These are phyloP conservation scores for Moesziomyces globuligerus DNA, from an alignment of 1,284 basidiomycete genomes.

Conservation along the genomic window DNA sequence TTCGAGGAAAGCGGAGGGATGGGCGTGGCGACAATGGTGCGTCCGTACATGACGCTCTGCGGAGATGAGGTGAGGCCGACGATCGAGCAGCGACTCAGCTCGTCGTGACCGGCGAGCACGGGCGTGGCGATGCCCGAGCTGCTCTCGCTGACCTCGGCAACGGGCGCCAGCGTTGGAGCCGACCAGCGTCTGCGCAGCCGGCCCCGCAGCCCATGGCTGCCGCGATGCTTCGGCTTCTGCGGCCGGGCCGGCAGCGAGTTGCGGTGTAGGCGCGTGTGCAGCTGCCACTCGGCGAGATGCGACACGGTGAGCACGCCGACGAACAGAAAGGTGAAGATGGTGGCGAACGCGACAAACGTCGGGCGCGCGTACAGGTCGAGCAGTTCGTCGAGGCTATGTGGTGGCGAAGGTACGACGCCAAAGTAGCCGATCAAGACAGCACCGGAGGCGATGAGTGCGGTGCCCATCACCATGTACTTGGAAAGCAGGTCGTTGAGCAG, in stretches of 20 bases:
- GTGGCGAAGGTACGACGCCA: constrained; percentile 89
- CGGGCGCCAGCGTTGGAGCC: constrained; percentile 61
- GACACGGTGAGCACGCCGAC: constrained; percentile 71
- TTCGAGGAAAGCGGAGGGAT: constrained; percentile 6
- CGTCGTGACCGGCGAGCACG: constrained; percentile 47
- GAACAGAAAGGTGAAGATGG: constrained; percentile 74
- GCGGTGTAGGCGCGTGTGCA: constrained; percentile 43
- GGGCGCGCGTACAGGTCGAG: constrained; percentile 80
- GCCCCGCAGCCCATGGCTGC: constrained; percentile 10
- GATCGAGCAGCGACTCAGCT: constrained; percentile 20
- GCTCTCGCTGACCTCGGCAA: constrained; percentile 65
- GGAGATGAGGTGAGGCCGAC: constrained; percentile 10
- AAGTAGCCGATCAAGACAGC: constrained; percentile 90
- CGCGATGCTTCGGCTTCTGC: constrained; percentile 20
- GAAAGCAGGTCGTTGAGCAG: constrained; percentile 88
- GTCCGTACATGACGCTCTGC: constrained; percentile 22
- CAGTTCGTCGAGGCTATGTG: constrained; percentile 88
- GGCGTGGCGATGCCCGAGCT: constrained; percentile 64
- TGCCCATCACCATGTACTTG: constrained; percentile 83
- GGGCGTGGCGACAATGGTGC: constrained; percentile 30
- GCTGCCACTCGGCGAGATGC: constrained; percentile 65
- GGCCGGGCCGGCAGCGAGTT: constrained; percentile 13
- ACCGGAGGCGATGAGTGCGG: constrained; percentile 85
- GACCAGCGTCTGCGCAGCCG: constrained; percentile 47
- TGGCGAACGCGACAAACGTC: constrained; percentile 78